Evolutionary conservation across 768 basidiomycete genomes (phyloP).

Genomic region (Sistotremastrum niveocremeum): DNA sequence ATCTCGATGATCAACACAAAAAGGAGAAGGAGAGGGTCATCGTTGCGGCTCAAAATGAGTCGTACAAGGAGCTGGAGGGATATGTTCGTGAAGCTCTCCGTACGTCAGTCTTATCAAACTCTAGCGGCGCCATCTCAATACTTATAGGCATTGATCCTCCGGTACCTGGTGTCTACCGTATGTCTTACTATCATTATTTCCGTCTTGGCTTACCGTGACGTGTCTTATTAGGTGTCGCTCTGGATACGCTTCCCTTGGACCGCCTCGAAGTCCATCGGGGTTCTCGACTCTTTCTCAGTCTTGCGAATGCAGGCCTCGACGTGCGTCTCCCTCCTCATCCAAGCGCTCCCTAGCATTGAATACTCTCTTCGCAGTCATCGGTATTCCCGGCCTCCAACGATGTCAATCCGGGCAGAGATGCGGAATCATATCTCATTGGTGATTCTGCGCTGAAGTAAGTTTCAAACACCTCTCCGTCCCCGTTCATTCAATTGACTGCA

Average conservation of each 20-base stretch:
- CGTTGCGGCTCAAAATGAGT: conserved; percentile 19
- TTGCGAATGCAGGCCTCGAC: conserved; percentile 40
- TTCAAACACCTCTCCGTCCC: not conserved
- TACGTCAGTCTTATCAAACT: conserved; percentile 23
- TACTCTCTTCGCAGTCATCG: conserved; percentile 23
- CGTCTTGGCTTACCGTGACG: not conserved
- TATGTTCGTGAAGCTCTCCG: conserved; percentile 58
- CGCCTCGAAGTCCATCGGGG: conserved; percentile 29
- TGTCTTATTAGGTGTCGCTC: conserved; percentile 28
- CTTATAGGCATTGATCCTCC: conserved; percentile 54
- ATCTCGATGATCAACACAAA: conserved; percentile 34
- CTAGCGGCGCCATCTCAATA: conserved; percentile 4
- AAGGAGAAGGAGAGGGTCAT: conserved; percentile 8
- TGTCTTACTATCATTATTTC: conserved; percentile 11
- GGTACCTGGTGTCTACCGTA: conserved; percentile 57
- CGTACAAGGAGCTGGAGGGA: conserved; percentile 33
- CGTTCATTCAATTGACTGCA: conserved; percentile 17
- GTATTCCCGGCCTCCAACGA: conserved; percentile 35
- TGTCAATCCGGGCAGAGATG: conserved; percentile 32
- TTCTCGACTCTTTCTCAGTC: conserved; percentile 49
- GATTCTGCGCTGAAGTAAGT: conserved; percentile 34
- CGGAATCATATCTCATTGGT: conserved; percentile 32
- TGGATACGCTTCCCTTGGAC: conserved; percentile 31
- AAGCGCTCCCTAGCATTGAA: not conserved
- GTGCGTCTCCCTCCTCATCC: conserved; percentile 26